Conservation (phyloP, 1,284 basidiomycete species). For the Cryptococcus floricola region DNA sequence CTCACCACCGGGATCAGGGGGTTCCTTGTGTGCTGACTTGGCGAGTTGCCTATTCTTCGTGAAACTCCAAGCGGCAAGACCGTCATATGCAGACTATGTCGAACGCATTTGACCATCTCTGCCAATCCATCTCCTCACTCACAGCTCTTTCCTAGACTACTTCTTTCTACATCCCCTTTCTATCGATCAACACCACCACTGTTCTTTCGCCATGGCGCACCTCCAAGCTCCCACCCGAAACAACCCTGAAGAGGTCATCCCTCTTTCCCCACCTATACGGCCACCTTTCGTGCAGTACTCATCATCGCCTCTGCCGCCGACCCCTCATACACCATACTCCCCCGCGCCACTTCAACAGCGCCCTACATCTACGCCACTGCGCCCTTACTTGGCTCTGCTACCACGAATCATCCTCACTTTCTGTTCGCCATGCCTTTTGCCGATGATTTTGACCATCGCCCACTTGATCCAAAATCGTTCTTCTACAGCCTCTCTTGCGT, state of each 20-base stretch:
- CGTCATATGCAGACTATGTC: too few relatives aligned
- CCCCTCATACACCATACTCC: slow-evolving; percentile 30
- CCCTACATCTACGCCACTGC: slow-evolving; percentile 51
- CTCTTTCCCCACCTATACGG: slow-evolving; percentile 28
- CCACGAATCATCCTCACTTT: slow-evolving; percentile 79
- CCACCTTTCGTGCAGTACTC: slow-evolving; percentile 34
- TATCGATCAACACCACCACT: not conserved
- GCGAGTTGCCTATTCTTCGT: too few relatives aligned
- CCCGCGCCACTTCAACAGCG: slow-evolving; percentile 4
- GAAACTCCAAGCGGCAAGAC: too few relatives aligned
- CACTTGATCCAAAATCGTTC: slow-evolving; percentile 67
- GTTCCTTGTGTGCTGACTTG: too few relatives aligned
- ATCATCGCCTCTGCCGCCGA: slow-evolving; percentile 27
- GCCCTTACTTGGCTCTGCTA: slow-evolving; percentile 74
- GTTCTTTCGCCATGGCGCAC: not conserved
- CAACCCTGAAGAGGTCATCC: slow-evolving; percentile 31
- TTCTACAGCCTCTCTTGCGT: slow-evolving; percentile 61
- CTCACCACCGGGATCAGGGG: too few relatives aligned
- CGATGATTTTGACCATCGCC: slow-evolving; percentile 79
- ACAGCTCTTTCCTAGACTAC: not conserved
- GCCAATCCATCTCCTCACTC: not conserved
- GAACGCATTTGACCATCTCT: too few relatives aligned
- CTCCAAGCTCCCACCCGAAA: slow-evolving; percentile 7
- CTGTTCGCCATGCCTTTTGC: slow-evolving; percentile 63
- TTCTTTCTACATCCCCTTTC: not conserved